A percentile compares a stretch with the other conserved stretches of the same genome.
phyloP scores from a whole-genome alignment of 2,329 filamentous ascomycete genomes.

The Cercospora janseana region DNA sequence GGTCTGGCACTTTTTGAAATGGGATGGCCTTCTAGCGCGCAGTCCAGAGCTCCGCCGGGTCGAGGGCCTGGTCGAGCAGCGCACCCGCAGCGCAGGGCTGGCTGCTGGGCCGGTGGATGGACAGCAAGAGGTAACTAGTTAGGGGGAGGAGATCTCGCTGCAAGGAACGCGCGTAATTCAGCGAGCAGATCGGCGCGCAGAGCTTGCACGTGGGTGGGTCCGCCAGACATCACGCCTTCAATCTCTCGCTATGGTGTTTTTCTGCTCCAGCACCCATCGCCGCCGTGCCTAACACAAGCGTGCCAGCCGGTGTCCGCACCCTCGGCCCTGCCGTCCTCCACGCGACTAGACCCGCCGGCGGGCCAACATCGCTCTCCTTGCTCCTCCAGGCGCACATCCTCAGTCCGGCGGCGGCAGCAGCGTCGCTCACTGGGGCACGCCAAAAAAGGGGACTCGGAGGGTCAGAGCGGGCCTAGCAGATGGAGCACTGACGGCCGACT shows the following conservation, averaged over 20 bases:
- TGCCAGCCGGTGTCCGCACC: background rate
- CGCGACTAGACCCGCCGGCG: background rate
- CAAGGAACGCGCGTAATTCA: conserved; percentile 3
- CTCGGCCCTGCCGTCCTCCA: background rate
- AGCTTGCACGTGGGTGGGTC: conserved; percentile 6
- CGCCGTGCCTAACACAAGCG: conserved; percentile 1
- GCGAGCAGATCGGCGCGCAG: conserved; percentile 2
- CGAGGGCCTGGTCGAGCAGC: too few species aligned
- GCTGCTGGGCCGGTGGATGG: background rate
- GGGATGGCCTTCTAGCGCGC: conserved; percentile 1
- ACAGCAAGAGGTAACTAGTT: too few species aligned
- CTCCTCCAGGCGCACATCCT: too few species aligned
- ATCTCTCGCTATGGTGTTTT: background rate
- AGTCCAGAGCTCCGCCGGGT: background rate
- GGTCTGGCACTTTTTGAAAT: background rate
- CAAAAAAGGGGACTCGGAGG: conserved; percentile 5
- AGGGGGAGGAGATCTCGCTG: conserved; percentile 6
- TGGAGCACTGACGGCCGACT: conserved; percentile 1
- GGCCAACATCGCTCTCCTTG: background rate
- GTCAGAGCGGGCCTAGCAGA: background rate
- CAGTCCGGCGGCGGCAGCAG: too few species aligned
- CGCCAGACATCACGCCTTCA: background rate
- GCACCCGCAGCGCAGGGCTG: too few species aligned
- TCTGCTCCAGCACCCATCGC: background rate
- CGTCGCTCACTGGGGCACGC: background rate